Conservation (phyloP, 2,329 filamentous ascomycete genomes). For the Achaetomium macrosporum region DNA sequence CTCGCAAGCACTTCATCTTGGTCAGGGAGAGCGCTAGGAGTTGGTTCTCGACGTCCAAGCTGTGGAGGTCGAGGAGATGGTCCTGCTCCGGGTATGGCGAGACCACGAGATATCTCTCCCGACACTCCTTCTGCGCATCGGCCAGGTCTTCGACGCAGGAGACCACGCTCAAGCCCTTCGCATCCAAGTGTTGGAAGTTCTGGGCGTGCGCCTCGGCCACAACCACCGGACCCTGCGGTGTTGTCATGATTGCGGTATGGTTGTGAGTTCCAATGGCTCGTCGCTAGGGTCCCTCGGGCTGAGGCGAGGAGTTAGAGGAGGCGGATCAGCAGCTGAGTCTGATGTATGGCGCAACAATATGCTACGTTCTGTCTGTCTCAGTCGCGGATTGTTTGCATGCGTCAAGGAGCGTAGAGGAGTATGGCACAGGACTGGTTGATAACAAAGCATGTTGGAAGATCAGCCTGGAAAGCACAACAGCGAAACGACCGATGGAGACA, state of each 20-base stretch:
- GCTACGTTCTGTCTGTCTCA: neutral
- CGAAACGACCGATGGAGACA: conserved; percentile 18
- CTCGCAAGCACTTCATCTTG: conserved; percentile 53
- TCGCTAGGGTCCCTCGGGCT: neutral
- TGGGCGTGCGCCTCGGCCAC: conserved; percentile 8
- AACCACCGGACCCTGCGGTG: conserved; percentile 11
- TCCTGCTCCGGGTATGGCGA: conserved; percentile 69
- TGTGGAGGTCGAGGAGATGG: conserved; percentile 68
- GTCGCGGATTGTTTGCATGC: neutral
- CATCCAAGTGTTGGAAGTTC: conserved; percentile 13
- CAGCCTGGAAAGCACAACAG: neutral
- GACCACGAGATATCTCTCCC: conserved; percentile 47
- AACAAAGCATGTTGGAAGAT: neutral
- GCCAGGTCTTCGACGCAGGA: conserved; percentile 17
- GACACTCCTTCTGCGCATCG: neutral
- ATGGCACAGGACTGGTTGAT: neutral
- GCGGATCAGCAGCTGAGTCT: neutral
- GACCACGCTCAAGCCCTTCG: conserved; percentile 25
- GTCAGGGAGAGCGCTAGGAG: conserved; percentile 68
- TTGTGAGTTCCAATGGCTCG: neutral
- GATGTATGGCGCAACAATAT: neutral
- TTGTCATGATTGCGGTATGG: conserved; percentile 11
- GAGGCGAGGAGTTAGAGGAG: neutral
- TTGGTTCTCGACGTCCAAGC: conserved; percentile 58
- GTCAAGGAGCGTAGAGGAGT: neutral